Base-by-base conservation (phyloP, 108 stramenopile genomes). In the Pseudonitzschia pungens region DNA sequence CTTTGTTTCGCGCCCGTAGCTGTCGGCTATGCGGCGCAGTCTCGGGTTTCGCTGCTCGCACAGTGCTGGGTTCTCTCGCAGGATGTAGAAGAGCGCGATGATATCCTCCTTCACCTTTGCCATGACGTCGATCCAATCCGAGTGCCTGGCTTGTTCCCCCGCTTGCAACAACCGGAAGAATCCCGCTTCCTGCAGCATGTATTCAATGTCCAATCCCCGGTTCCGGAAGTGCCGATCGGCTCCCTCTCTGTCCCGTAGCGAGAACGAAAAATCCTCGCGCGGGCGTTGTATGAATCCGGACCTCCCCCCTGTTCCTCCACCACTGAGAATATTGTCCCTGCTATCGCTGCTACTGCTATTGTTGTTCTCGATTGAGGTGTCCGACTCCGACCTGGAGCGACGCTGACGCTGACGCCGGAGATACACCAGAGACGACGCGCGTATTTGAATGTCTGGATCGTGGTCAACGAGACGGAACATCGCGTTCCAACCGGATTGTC, bases 91-190 rank as follows among this genome's bases (percentile, higher is more conserved):
- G 20, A 62, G 60, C 11, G 60, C 60, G 8, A 62, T 33, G 32
- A n/a, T 0, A 62, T 62, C 60, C 14, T 62, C 1, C 20, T 9
- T 33, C 10, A 62, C 60, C 60, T 62, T 62, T 9, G 22, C 33
- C 60, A 62, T 62, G 15, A 62, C 60, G 20, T 33, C 60, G 29
- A 62, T 62, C 60, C 60, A 62, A 62, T 62, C 60, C 29, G 29
- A 18, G 2, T 14, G 7, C 45, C 14, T 48, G 5, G 54, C 26
- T 55, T 55, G 2, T 21, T 55, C 4, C 0, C 60, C 32, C n/a
- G 14, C 36, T 62, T 40, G 29, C n/a, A 62, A 0, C 36, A 62
- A 62, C 29, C 60, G 60, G 20, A 62, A 62, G n/a, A 62, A 40
- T 18, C 60, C 60, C 8, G 60, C 60, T 40, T 33, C 60, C 29